Conservation (phyloP, 768 basidiomycete species). For the Trametes villosa region DNA sequence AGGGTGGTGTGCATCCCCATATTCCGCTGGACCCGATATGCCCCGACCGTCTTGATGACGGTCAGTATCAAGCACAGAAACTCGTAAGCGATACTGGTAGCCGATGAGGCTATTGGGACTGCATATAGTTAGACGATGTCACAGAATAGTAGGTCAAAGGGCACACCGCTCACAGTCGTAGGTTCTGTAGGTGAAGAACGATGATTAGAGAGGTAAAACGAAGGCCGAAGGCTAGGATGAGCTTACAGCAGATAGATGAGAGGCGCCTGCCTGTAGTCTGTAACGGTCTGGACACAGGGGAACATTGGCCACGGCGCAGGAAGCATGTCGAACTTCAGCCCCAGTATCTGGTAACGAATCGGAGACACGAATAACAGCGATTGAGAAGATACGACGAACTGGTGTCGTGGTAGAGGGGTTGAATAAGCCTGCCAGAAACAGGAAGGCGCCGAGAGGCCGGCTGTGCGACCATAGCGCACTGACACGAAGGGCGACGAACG, state of each 20-base stretch:
- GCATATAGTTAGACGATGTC: background rate
- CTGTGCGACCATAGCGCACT: conserved; percentile 2
- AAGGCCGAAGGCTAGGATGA: background rate
- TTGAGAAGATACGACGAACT: background rate
- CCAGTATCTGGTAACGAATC: background rate
- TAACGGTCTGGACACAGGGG: background rate
- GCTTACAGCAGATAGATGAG: no score
- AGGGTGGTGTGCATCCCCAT: background rate
- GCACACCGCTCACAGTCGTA: background rate
- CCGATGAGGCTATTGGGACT: background rate
- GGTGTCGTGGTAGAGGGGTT: background rate
- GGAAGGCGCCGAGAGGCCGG: background rate
- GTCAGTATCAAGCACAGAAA: background rate
- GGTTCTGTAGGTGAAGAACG: background rate
- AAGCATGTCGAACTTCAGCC: background rate
- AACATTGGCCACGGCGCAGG: background rate
- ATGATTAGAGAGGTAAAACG: background rate
- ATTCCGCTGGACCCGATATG: background rate
- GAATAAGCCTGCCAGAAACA: background rate
- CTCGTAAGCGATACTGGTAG: conserved; percentile 1
- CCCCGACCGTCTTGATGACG: background rate
- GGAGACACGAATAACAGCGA: no score
- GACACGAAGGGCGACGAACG: conserved; percentile 2
- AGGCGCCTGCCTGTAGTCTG: background rate
- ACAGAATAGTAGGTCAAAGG: background rate